Evolutionary conservation across 345 rosid species (phyloP).

Genomic region (Eucalyptus coolabah): DNA sequence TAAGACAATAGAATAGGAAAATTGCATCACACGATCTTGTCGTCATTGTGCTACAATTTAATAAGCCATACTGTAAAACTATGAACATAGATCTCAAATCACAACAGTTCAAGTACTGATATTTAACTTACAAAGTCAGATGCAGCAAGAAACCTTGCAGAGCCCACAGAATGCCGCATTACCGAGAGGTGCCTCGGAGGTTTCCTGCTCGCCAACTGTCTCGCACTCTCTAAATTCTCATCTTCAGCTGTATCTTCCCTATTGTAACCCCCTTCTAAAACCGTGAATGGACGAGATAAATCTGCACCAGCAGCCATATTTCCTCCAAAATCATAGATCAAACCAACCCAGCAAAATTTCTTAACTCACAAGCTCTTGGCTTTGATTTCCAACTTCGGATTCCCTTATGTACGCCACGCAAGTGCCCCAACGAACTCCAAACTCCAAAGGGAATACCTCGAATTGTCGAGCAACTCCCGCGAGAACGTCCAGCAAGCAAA

Average conservation of each 20-base stretch:
- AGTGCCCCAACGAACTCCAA: background rate
- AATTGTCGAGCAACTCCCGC: background rate
- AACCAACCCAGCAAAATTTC: background rate
- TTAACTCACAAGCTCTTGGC: background rate
- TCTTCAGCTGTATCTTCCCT: constrained; percentile 24
- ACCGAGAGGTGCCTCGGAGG: constrained; percentile 64
- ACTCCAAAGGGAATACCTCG: background rate
- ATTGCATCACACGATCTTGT: background rate
- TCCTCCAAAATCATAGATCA: constrained; percentile 28
- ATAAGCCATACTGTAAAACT: background rate
- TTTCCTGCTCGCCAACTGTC: constrained; percentile 41
- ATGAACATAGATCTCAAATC: background rate
- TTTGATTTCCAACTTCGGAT: background rate
- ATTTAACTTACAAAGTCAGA: constrained; percentile 33
- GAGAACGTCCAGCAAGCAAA: constrained; percentile 2
- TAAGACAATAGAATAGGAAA: background rate
- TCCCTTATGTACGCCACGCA: background rate
- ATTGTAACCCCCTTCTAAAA: constrained; percentile 36
- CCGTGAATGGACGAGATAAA: constrained; percentile 33
- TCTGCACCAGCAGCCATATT: constrained; percentile 50
- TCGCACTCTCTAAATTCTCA: constrained; percentile 34
- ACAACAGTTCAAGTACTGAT: background rate
- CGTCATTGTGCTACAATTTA: background rate
- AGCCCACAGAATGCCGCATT: constrained; percentile 27
- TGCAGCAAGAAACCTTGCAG: constrained; percentile 28